Conservation (phyloP, 2,329 filamentous ascomycete genomes). For the Acrodontium crateriforme region DNA sequence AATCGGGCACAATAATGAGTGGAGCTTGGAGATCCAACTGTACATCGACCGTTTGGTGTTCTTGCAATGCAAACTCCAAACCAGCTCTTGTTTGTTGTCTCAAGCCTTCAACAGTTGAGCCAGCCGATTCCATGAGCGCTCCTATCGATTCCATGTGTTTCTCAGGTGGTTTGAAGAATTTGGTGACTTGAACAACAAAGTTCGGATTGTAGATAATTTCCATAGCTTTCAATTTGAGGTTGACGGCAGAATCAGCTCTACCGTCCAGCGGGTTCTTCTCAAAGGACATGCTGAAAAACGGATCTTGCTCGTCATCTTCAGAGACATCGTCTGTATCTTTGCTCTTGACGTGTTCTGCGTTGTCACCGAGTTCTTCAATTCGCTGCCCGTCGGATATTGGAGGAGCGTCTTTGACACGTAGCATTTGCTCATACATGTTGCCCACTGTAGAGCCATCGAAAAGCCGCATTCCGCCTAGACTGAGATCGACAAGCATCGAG, state of each 20-base stretch:
- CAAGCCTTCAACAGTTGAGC: constrained; percentile 87
- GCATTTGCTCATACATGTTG: constrained; percentile 86
- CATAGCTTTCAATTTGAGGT: constrained; percentile 82
- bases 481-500: constrained; percentile 76
- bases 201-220: constrained; percentile 97
- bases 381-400: constrained; percentile 37
- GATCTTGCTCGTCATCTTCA: constrained; percentile 44
- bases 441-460: constrained; percentile 92
- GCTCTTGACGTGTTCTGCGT: constrained; percentile 29
- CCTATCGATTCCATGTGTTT: constrained; percentile 97
- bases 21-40: constrained; percentile 91
- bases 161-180: constrained; percentile 93
- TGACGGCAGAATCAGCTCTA: constrained; percentile 79
- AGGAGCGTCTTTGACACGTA: constrained; percentile 82
- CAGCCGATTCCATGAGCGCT: constrained; percentile 87
- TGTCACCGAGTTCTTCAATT: constrained; percentile 35
- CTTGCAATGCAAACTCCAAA: constrained; percentile 87
- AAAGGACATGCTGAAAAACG: constrained; percentile 83
- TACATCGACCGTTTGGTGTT: constrained; percentile 96
- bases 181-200: constrained; percentile 77
- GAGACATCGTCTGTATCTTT: constrained; percentile 32
- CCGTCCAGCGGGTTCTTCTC: constrained; percentile 92
- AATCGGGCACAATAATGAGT: constrained; percentile 90
- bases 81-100: constrained; percentile 91
- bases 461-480: constrained; percentile 80